phyloP scores from a whole-genome alignment of 2,329 filamentous ascomycete genomes.

The Venturiaceae sp. region DNA sequence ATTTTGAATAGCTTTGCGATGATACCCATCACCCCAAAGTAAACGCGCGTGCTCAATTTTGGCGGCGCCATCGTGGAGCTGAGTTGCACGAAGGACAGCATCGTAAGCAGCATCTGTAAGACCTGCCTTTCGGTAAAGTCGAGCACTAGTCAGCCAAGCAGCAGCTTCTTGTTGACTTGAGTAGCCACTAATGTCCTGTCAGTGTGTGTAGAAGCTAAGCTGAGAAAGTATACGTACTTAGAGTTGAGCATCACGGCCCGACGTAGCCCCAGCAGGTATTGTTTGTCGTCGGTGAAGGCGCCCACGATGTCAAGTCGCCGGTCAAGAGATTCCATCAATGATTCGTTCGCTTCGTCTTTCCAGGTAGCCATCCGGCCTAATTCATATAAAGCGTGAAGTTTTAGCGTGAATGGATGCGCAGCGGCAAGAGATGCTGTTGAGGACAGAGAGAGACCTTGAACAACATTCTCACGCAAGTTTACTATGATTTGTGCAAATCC shows the following conservation, averaged over 20 bases:
- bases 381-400: constrained; percentile 80
- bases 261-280: constrained; percentile 79
- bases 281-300: constrained; percentile 84
- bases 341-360: constrained; percentile 21
- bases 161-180: constrained; percentile 66
- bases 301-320: constrained; percentile 82
- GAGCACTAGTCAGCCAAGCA: constrained; percentile 76
- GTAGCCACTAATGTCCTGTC: constrained; percentile 40
- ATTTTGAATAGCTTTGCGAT: constrained; percentile 88
- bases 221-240: constrained; percentile 36
- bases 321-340: constrained; percentile 47
- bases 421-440: constrained; percentile 72
- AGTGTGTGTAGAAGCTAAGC: neutral
- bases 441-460: constrained; percentile 64
- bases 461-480: constrained; percentile 58
- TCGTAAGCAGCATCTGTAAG: constrained; percentile 85
- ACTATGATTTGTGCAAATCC: constrained; percentile 50
- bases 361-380: constrained; percentile 50
- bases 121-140: constrained; percentile 76
- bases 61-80: constrained; percentile 74
- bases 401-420: constrained; percentile 59
- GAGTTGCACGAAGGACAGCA: constrained; percentile 79
- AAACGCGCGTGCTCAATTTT: constrained; percentile 91
- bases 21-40: constrained; percentile 86
- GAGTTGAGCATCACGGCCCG: constrained; percentile 79